These are phyloP conservation scores for Tetradesmus lagerheimii DNA, from an alignment of 139 green algal genomes.

Conservation along the genomic window DNA sequence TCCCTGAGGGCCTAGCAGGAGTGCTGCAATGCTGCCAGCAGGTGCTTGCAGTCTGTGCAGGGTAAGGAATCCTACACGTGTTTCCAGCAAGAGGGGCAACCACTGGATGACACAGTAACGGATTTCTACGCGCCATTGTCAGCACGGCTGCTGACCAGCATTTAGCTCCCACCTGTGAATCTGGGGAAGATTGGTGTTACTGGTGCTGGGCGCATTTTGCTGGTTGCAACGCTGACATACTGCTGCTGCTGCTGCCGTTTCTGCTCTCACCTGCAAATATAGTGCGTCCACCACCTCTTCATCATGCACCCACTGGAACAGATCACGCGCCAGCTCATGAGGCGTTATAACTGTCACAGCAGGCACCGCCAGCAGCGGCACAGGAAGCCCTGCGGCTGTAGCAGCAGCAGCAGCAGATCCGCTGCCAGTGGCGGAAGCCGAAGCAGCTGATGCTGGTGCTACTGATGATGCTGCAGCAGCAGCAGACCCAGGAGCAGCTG, in stretches of 20 bases:
- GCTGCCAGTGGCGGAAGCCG: not conserved
- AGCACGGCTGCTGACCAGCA: no score
- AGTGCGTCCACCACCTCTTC: slow-evolving; percentile 68
- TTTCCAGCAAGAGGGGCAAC: no score
- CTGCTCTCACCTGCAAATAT: slow-evolving; percentile 51
- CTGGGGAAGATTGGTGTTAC: no score
- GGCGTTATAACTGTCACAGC: slow-evolving; percentile 47
- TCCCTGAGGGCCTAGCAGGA: no score
- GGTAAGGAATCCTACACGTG: no score
- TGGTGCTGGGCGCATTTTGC: no score
- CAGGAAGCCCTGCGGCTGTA: not conserved
- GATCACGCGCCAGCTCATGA: slow-evolving; percentile 30
- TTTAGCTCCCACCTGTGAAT: no score
- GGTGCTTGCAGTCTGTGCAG: no score
- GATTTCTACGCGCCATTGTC: no score
- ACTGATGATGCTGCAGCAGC: not conserved
- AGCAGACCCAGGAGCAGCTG: not conserved
- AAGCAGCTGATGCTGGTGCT: not conserved
- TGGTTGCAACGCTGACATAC: no score
- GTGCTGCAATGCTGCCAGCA: no score
- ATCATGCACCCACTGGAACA: slow-evolving; percentile 66
- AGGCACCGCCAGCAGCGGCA: not conserved
- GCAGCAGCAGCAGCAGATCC: slow-evolving; percentile 7
- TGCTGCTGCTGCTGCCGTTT: not conserved
- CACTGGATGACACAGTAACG: no score